Percentiles rank a stretch among this genome's conserved stretches.
phyloP scores from a whole-genome alignment of 2,329 filamentous ascomycete genomes.

The Capronia epimyces region DNA sequence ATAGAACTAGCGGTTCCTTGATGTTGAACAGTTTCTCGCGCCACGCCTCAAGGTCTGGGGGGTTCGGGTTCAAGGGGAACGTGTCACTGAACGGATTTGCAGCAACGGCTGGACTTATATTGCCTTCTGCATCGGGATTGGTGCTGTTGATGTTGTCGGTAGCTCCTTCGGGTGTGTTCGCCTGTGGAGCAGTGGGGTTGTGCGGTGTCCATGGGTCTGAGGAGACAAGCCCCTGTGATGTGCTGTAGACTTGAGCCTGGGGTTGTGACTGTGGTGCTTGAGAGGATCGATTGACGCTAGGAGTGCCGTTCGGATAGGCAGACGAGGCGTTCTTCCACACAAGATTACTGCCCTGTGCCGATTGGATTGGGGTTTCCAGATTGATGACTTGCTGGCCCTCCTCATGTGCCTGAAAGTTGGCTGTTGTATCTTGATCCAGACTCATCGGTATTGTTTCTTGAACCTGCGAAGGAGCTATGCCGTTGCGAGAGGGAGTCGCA shows the following conservation, averaged over 20 bases:
- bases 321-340: constrained; percentile 24
- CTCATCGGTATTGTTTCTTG: constrained; percentile 1
- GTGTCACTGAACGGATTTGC: constrained; percentile 24
- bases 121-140: constrained; percentile 4
- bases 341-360: constrained; percentile 5
- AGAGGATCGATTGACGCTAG: constrained; percentile 5
- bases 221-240: constrained; percentile 17
- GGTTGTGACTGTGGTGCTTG: constrained; percentile 10
- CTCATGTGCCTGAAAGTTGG: constrained; percentile 6
- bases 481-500: constrained; percentile 11
- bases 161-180: not conserved
- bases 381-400: not conserved
- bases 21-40: constrained; percentile 67
- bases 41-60: constrained; percentile 64
- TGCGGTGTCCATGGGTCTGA: constrained; percentile 19
- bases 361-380: constrained; percentile 2
- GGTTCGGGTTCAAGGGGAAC: constrained; percentile 48
- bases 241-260: constrained; percentile 14
- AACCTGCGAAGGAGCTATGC: constrained; percentile 3
- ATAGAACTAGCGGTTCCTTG: constrained; percentile 66
- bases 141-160: constrained; percentile 2
- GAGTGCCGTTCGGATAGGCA: constrained; percentile 21
- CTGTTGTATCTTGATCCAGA: not conserved
- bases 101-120: constrained; percentile 10
- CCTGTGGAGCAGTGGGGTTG: constrained; percentile 1